Evolutionary conservation across 495 filamentous ascomycete species (phyloP).

Genomic region (Sphaerosporella brunnea): DNA sequence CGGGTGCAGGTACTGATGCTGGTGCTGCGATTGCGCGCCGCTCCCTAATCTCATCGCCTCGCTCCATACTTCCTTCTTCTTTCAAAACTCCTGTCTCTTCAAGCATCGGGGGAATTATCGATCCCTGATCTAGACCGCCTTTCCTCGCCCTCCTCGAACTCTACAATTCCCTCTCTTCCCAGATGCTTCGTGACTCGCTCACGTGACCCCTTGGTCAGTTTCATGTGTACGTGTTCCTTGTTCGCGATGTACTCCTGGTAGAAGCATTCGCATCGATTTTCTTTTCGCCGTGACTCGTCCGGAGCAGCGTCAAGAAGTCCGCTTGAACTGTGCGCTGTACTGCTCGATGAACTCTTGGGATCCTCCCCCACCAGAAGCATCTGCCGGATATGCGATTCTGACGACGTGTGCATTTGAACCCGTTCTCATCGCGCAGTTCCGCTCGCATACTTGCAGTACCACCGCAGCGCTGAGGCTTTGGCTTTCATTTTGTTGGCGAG

Average conservation of each 20-base stretch:
- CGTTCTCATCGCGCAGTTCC: conserved; percentile 47
- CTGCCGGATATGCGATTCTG: too few relatives aligned
- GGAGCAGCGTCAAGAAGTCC: conserved; percentile 61
- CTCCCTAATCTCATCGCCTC: conserved; percentile 79
- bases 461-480: conserved; percentile 73
- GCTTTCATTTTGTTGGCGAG: conserved; percentile 78
- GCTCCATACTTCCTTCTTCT: conserved; percentile 71
- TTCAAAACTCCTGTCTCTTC: conserved; percentile 55
- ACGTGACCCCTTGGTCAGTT: conserved; percentile 68
- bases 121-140: conserved; percentile 79
- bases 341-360: conserved; percentile 56
- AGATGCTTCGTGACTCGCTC: conserved; percentile 72
- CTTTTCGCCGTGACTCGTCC: conserved; percentile 74
- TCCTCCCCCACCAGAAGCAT: conserved; percentile 76
- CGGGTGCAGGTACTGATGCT: too few relatives aligned
- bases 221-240: conserved; percentile 84
- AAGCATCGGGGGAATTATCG: conserved; percentile 69
- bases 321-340: conserved; percentile 57
- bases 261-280: conserved; percentile 67
- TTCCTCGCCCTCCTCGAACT: conserved; percentile 82
- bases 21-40: conserved; percentile 56
- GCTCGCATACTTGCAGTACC: conserved; percentile 50
- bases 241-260: conserved; percentile 74
- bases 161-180: conserved; percentile 63
- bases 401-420: conserved; percentile 65